Evolutionary conservation across 192 early-diverging fungal genomes (phyloP).

Genomic region (Obelidium mucronatum): DNA sequence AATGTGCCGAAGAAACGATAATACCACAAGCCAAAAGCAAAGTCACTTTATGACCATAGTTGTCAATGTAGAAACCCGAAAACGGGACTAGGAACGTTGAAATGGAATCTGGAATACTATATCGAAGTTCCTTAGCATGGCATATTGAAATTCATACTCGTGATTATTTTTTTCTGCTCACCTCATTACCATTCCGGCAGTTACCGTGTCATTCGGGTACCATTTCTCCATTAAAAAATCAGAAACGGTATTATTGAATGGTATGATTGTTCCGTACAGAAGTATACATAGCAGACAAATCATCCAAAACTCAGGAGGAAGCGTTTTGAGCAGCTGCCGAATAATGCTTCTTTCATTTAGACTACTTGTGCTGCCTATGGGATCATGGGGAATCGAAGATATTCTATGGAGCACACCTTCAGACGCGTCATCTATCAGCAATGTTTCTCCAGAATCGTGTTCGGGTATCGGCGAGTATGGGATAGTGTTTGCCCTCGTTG

Average conservation of each 20-base stretch:
- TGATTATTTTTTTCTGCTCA: slow-evolving; percentile 19
- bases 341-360: too few species aligned
- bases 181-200: slow-evolving; percentile 60
- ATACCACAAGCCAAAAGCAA: slow-evolving; percentile 60
- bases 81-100: slow-evolving; percentile 67
- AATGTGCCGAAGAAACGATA: slow-evolving; percentile 57
- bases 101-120: slow-evolving; percentile 66
- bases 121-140: too few species aligned
- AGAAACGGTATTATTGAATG: slow-evolving; percentile 62
- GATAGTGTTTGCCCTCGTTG: too few species aligned
- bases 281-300: slow-evolving; percentile 59
- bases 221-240: slow-evolving; percentile 67
- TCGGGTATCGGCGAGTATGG: too few species aligned
- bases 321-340: too few species aligned
- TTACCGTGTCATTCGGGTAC: slow-evolving; percentile 58
- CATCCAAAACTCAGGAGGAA: slow-evolving; percentile 61
- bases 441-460: too few species aligned
- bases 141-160: too few species aligned
- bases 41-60: slow-evolving; percentile 60
- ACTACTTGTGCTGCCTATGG: too few species aligned
- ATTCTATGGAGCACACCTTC: too few species aligned
- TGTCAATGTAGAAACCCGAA: slow-evolving; percentile 67
- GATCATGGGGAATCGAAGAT: too few species aligned
- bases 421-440: too few species aligned
- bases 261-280: slow-evolving; percentile 62